Conservation (phyloP, 2,329 filamentous ascomycete genomes). For the Hypoxylon sp. region DNA sequence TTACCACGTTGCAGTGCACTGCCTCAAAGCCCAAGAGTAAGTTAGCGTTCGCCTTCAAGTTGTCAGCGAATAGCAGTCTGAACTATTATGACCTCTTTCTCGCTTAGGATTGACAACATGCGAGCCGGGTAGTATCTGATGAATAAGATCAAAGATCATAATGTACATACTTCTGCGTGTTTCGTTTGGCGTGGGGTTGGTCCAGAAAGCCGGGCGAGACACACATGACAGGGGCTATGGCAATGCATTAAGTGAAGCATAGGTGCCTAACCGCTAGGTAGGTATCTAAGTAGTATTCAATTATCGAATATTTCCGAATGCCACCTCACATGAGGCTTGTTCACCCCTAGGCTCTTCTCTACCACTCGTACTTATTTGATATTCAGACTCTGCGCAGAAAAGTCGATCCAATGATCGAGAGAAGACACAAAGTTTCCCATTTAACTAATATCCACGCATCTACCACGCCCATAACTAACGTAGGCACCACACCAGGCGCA, state of each 20-base stretch:
- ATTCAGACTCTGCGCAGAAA: not conserved
- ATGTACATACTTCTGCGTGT: constrained; percentile 14
- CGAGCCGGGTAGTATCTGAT: constrained; percentile 1
- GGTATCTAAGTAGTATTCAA: constrained; percentile 2
- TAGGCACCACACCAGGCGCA: not conserved
- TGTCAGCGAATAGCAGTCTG: constrained; percentile 9
- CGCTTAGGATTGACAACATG: constrained; percentile 18
- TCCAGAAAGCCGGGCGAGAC: constrained; percentile 40
- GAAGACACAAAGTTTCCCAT: not conserved
- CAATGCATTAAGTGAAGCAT: constrained; percentile 6
- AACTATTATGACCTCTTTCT: not conserved
- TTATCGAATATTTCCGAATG: not conserved
- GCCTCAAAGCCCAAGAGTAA: constrained; percentile 19
- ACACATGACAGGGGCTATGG: constrained; percentile 35
- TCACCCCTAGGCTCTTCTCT: constrained; percentile 5
- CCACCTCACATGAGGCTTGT: not conserved
- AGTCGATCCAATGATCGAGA: not conserved
- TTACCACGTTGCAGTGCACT: constrained; percentile 31
- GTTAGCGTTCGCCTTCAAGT: not conserved
- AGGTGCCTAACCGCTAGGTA: too few relatives aligned
- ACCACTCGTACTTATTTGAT: not conserved
- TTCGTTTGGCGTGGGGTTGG: constrained; percentile 34
- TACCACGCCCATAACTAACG: not conserved
- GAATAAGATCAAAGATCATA: not conserved
- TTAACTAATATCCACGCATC: not conserved